Conservation (phyloP, 2,329 filamentous ascomycete species). For the Cryphonectria radicalis region DNA sequence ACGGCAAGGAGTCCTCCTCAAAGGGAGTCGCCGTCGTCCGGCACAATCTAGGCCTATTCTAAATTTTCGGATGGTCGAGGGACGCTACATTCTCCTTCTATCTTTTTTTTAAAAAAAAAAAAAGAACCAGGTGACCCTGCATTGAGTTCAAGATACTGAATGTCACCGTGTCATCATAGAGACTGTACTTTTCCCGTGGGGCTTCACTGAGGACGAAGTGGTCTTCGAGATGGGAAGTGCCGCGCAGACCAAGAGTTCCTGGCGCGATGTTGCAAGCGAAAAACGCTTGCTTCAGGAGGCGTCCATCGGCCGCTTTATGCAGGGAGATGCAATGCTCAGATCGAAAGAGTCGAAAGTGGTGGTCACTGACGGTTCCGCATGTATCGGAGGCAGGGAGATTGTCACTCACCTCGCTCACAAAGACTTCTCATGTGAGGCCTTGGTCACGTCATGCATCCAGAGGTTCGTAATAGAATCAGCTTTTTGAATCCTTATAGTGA, state of each 20-base stretch:
- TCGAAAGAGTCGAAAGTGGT: neutral
- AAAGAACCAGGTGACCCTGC: too few relatives aligned
- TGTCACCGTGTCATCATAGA: too few relatives aligned
- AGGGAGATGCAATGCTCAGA: neutral
- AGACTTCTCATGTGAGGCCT: neutral
- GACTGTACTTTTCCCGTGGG: too few relatives aligned
- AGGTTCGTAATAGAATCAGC: conserved; percentile 7
- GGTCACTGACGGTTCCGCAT: neutral
- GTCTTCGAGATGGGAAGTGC: neutral
- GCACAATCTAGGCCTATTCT: neutral
- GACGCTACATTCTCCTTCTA: too few relatives aligned
- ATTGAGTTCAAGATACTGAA: too few relatives aligned
- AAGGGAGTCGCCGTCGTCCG: neutral
- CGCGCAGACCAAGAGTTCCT: neutral
- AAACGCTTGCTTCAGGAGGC: conserved; percentile 12
- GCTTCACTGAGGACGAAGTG: too few relatives aligned
- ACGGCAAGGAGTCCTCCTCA: neutral
- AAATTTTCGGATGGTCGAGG: neutral
- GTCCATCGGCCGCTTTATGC: neutral
- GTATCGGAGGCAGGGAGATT: neutral
- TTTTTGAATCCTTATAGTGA: too few relatives aligned
- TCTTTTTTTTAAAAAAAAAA: too few relatives aligned
- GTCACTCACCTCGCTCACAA: neutral
- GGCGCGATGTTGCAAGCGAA: conserved; percentile 23
- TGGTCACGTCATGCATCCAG: neutral